A percentile compares a stretch with the other conserved stretches of the same genome.
These are phyloP conservation scores for Colletotrichum orbiculare DNA, from an alignment of 2,329 filamentous ascomycete species.

Conservation along the genomic window DNA sequence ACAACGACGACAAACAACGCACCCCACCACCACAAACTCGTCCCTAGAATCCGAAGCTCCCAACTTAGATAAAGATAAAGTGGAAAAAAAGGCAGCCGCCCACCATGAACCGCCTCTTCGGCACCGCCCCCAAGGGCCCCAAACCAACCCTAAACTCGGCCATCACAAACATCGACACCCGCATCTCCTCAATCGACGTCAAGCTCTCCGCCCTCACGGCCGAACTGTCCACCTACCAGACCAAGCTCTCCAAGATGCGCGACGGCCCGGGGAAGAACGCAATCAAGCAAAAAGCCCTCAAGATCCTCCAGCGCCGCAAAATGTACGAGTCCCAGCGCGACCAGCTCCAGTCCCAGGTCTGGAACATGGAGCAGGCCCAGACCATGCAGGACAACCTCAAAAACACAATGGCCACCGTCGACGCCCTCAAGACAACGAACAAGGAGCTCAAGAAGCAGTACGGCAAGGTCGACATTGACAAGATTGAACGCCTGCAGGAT, in stretches of 20 bases:
- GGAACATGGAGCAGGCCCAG: slow-evolving; percentile 99
- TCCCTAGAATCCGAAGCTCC: too few species aligned
- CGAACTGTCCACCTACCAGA: slow-evolving; percentile 88
- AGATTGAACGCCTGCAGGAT: slow-evolving; percentile 97
- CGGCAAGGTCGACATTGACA: slow-evolving; percentile 95
- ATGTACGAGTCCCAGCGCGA: slow-evolving; percentile 95
- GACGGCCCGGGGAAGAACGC: slow-evolving; percentile 94
- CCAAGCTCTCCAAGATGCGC: slow-evolving; percentile 90
- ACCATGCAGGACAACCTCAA: slow-evolving; percentile 99
- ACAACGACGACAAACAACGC: background rate
- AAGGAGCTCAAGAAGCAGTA: slow-evolving; percentile 94
- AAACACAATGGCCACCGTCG: slow-evolving; percentile 98
- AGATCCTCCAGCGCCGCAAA: slow-evolving; percentile 91
- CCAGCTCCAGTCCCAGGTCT: slow-evolving; percentile 92
- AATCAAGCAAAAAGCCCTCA: slow-evolving; percentile 93
- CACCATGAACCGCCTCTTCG: slow-evolving; percentile 95
- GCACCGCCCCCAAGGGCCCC: slow-evolving; percentile 84
- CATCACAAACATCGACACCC: slow-evolving; percentile 85
- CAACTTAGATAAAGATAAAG: background rate
- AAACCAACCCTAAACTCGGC: slow-evolving; percentile 89
- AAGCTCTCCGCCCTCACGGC: slow-evolving; percentile 93
- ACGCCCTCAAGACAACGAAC: slow-evolving; percentile 96
- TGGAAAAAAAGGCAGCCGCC: background rate
- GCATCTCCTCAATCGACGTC: slow-evolving; percentile 89
- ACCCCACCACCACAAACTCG: background rate